Evolutionary conservation across 2,329 filamentous ascomycete species (phyloP).

Genomic region (Arthrinium puccinioides): DNA sequence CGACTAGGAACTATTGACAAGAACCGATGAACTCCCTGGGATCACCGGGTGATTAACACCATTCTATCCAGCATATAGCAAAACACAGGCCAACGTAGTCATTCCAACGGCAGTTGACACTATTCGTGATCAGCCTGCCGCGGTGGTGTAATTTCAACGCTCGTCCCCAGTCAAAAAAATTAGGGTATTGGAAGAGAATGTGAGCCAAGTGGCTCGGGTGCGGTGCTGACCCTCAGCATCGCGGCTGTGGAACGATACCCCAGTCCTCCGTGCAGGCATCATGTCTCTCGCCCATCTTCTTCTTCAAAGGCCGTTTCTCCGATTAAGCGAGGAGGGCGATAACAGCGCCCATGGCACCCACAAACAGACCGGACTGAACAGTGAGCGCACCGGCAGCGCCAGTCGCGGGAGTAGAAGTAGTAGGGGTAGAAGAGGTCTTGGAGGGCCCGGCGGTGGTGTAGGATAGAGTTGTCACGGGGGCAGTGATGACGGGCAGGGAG

Average conservation of each 20-base stretch:
- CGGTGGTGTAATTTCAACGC: too few species aligned
- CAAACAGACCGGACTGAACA: slow-evolving; percentile 16
- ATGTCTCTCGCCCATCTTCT: background rate
- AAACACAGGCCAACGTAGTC: too few species aligned
- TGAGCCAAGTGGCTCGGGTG: slow-evolving; percentile 2
- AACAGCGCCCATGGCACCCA: slow-evolving; percentile 18
- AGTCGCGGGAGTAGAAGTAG: slow-evolving; percentile 8
- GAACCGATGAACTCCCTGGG: too few species aligned
- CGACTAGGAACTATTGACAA: too few species aligned
- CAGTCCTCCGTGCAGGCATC: background rate
- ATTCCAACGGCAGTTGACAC: too few species aligned
- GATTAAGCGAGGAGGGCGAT: slow-evolving; percentile 12
- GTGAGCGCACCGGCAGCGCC: slow-evolving; percentile 14
- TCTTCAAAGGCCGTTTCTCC: background rate
- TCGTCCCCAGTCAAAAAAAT: slow-evolving; percentile 1
- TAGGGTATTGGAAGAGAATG: background rate
- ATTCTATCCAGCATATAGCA: too few species aligned
- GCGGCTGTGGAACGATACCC: background rate
- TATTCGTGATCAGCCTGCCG: too few species aligned
- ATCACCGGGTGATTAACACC: too few species aligned
- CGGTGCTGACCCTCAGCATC: too few species aligned
- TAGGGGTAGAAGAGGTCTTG: slow-evolving; percentile 8
- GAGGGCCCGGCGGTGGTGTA: slow-evolving; percentile 3
- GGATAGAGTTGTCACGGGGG: slow-evolving; percentile 5
- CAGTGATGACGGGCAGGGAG: background rate